Percentiles rank a stretch among this genome's conserved stretches.
These are phyloP conservation scores for Acacia concinna DNA, from an alignment of 331 rosid species.

Conservation along the genomic window DNA sequence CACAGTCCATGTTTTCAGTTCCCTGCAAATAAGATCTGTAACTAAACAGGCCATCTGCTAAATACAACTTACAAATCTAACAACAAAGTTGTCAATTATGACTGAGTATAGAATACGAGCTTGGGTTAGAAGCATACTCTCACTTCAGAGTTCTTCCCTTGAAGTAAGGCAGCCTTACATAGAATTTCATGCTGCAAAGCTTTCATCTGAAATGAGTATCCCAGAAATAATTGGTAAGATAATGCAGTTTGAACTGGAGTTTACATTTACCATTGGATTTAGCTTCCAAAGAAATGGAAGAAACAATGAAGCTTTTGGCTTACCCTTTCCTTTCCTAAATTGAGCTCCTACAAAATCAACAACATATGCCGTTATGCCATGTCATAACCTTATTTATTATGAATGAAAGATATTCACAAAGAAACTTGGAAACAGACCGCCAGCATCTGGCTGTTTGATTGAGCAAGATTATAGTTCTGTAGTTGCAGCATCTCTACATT, in stretches of 20 bases:
- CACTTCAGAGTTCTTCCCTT: conserved; percentile 39
- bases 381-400: not conserved
- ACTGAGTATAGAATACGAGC: not conserved
- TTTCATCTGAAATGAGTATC: conserved; percentile 53
- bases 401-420: not conserved
- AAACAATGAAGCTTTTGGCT: conserved; percentile 20
- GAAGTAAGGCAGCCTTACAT: conserved; percentile 72
- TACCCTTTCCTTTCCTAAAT: conserved; percentile 77
- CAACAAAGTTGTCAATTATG: not conserved
- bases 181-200: conserved; percentile 68
- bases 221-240: not conserved
- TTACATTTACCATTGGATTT: not conserved
- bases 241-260: not conserved
- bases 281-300: not conserved
- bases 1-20: conserved; percentile 38
- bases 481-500: conserved; percentile 71
- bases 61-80: not conserved
- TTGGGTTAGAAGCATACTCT: conserved; percentile 38
- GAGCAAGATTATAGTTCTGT: conserved; percentile 85
- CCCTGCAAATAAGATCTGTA: conserved; percentile 41
- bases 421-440: conserved; percentile 45
- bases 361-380: not conserved
- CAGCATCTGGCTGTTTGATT: conserved; percentile 70
- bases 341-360: conserved; percentile 64
- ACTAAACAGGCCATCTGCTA: not conserved